phyloP scores from a whole-genome alignment of 352 stramenopile genomes.

The Globisporangium viniferum region DNA sequence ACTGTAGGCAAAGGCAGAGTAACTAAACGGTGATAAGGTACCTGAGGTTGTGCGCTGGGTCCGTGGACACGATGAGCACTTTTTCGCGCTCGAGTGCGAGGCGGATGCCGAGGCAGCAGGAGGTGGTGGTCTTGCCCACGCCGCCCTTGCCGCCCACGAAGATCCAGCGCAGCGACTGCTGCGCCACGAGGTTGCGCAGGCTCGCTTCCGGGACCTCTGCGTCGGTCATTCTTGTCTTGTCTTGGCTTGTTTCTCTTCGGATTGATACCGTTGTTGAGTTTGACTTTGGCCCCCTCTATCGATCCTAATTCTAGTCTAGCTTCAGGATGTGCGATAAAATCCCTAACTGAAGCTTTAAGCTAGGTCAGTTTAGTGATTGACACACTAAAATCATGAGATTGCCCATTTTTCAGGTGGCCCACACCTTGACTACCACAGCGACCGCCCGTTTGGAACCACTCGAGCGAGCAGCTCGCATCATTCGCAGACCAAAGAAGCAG shows the following conservation, averaged over 20 bases:
- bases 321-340: background rate
- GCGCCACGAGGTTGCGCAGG: constrained; percentile 88
- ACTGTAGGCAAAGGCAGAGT: background rate
- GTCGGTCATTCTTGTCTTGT: constrained; percentile 19
- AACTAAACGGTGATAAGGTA: constrained; percentile 11
- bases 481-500: background rate
- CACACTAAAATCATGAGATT: background rate
- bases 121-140: constrained; percentile 97
- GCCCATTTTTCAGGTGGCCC: background rate
- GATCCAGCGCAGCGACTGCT: constrained; percentile 91
- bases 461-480: background rate
- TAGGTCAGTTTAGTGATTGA: background rate
- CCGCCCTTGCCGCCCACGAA: constrained; percentile 95
- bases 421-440: background rate
- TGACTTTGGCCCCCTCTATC: background rate
- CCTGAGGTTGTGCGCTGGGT: constrained; percentile 99
- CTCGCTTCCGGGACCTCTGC: constrained; percentile 82
- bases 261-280: background rate
- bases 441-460: constrained; percentile 13
- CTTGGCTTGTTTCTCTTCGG: background rate
- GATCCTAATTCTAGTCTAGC: background rate
- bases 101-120: constrained; percentile 94
- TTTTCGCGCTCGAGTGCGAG: constrained; percentile 90
- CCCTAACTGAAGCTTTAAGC: background rate
- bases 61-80: constrained; percentile 98